A percentile compares a stretch with the other conserved stretches of the same genome.
Conservation (phyloP, 805 yeast genomes). For the Metschnikowia baotianmanensis region DNA sequence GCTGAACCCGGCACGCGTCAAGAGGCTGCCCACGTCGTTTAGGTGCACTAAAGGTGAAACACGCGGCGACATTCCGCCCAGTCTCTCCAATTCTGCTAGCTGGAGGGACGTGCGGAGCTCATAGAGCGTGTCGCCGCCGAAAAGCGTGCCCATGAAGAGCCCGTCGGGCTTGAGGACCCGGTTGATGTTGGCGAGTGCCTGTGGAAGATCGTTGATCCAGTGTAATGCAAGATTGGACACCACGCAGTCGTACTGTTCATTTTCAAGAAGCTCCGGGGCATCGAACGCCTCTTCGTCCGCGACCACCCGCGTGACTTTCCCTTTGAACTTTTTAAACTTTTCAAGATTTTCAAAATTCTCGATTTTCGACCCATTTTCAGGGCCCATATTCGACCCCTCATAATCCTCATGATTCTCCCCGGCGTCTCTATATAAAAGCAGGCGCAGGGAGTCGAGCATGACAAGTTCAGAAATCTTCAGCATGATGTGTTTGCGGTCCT, state of each 20-base stretch:
- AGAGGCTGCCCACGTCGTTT: constrained; percentile 68
- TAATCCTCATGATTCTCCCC: constrained; percentile 34
- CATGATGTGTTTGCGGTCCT: constrained; percentile 52
- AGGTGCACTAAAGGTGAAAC: constrained; percentile 79
- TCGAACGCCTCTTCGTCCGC: constrained; percentile 68
- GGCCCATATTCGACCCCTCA: no score
- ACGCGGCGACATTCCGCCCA: constrained; percentile 77
- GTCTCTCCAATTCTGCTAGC: constrained; percentile 76
- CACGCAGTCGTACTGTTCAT: constrained; percentile 61
- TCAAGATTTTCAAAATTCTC: no score
- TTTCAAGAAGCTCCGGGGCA: constrained; percentile 36
- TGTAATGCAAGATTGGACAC: constrained; percentile 71
- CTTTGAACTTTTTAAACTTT: constrained; percentile 38
- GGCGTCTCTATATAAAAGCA: constrained; percentile 52
- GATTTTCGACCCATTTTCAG: no score
- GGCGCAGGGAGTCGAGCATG: constrained; percentile 65
- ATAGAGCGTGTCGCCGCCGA: constrained; percentile 83
- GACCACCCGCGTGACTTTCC: constrained; percentile 51
- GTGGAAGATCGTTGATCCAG: constrained; percentile 86
- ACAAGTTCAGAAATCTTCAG: constrained; percentile 51
- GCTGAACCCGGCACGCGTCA: constrained; percentile 75
- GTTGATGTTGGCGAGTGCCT: constrained; percentile 54
- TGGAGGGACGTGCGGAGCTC: constrained; percentile 79
- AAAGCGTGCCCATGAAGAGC: constrained; percentile 73
- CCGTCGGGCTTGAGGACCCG: constrained; percentile 73